Base-by-base conservation (phyloP, 148 eudicot species). In the Diospyros lotus region DNA sequence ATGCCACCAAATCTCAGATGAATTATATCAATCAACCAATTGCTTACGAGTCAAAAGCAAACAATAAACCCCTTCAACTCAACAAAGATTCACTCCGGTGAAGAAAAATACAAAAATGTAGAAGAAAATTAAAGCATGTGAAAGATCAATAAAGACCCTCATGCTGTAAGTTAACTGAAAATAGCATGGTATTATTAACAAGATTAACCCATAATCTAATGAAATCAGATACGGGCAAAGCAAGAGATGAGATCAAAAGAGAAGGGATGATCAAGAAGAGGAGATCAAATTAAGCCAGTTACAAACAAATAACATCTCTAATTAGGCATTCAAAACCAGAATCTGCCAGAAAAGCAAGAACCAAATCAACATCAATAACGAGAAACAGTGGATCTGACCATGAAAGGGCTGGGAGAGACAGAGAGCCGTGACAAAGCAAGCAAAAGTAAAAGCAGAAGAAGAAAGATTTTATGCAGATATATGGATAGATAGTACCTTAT, bases 401-500 rank as follows among this genome's bases (percentile, higher is more conserved):
- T 10, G 5, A 7, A 48, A 48, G 52, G 52, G 4, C 8, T 48
- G 52, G 52, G 52, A 48, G 8, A 8, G 52, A 48, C 52, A 48
- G 52, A 17, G 38, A 15, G 28, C 60, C 60, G 15, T 56, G 60
- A 56, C 74, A 66, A 50, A 79, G 73, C 64, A 66, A 81, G 40
- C 63, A 63, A 60, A 68, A 70, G 58, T 40, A 9, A 69, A 68
- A 59, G 50, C 44, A 74, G 73, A 17, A 62, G 74, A 51, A 8
- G 55, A 28, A 28, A 28, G 28, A 28, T 28, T 28, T 28, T 28
- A 28, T 28, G 64, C 14, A 14, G 51, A 40, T 10, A 53, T 4
- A 50, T 50, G 42, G 45, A 66, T 41, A 13, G 50, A 13, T 18
- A 74, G 56, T 51, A 88, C 92, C 92, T 88, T 66, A 88, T 88